Evolutionary conservation across 768 basidiomycete species (phyloP).

Genomic region (Cyclocybe aegerita): DNA sequence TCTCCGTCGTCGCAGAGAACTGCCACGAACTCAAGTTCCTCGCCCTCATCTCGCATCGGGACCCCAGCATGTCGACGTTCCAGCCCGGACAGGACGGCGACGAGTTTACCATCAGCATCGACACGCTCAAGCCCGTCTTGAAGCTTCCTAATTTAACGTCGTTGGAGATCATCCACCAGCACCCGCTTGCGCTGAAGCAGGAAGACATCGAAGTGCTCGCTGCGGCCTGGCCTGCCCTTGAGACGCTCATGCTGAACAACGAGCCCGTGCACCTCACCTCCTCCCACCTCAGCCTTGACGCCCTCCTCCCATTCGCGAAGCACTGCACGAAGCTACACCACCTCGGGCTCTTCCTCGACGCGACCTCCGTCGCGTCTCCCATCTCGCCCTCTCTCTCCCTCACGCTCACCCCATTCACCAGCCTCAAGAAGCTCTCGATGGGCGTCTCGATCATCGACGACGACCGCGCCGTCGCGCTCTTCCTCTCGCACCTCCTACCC

Average conservation of each 20-base stretch:
- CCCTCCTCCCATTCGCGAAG: conserved; percentile 39
- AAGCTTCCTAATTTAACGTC: conserved; percentile 30
- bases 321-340: conserved; percentile 36
- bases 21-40: conserved; percentile 49
- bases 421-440: conserved; percentile 39
- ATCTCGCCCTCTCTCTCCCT: conserved; percentile 13
- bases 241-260: conserved; percentile 43
- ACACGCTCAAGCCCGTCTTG: conserved; percentile 35
- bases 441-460: conserved; percentile 50
- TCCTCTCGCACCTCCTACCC: conserved; percentile 53
- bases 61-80: conserved; percentile 7
- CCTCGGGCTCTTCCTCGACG: too few species aligned
- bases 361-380: too few species aligned
- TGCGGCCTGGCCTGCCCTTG: conserved; percentile 41
- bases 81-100: conserved; percentile 18
- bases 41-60: conserved; percentile 35
- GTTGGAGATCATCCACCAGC: conserved; percentile 38
- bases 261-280: conserved; percentile 37
- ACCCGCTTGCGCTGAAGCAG: conserved; percentile 35
- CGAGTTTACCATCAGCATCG: conserved; percentile 27
- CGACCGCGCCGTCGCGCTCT: conserved; percentile 44
- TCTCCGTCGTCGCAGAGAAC: conserved; percentile 42
- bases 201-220: conserved; percentile 48
- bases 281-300: conserved; percentile 33
- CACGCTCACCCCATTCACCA: conserved; percentile 26